phyloP scores from a whole-genome alignment of 345 rosid genomes.

The rapeseed (Brassica napus) region Da-Ae NC_063444.1:18702501-18703000 shows the following conservation, averaged over 20 bases:
- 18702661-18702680: not conserved
- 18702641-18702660: not conserved
- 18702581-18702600: constrained; percentile 52
- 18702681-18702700: not conserved
- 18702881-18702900: not conserved
- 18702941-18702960: not conserved
- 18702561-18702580: constrained; percentile 46
- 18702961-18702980: not conserved
- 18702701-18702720: not conserved
- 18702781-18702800: not conserved
- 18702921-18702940: not conserved
- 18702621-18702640: constrained; percentile 42
- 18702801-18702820: not conserved
- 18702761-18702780: not conserved
- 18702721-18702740: not conserved
- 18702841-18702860: too few relatives aligned
- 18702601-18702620: constrained; percentile 47
- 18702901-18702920: not conserved
- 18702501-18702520: constrained; percentile 50
- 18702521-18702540: constrained; percentile 62
- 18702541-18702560: constrained; percentile 66
- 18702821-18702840: too few relatives aligned
- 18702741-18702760: not conserved
- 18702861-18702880: too few relatives aligned
- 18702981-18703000: not conserved